Evolutionary conservation across 2,329 filamentous ascomycete species (phyloP).

Genomic region (Botrytis fragariae): DNA sequence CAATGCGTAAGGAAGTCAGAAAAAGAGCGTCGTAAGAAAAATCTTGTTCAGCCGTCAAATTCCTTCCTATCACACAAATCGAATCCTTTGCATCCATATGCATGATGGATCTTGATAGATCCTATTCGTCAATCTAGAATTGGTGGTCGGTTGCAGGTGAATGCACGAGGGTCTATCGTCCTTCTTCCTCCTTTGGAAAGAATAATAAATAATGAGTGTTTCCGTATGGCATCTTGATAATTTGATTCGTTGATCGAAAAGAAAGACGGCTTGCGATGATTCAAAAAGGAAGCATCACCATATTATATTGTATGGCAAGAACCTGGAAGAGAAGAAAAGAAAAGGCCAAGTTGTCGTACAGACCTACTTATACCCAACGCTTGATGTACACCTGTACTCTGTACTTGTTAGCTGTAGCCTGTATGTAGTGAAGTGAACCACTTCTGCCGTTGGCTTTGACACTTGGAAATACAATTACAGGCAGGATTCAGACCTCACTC

Average conservation of each 20-base stretch:
- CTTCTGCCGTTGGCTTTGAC: background rate
- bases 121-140: slow-evolving; percentile 1
- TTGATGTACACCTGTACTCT: background rate
- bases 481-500: background rate
- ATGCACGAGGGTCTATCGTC: background rate
- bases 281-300: background rate
- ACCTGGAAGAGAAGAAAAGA: background rate
- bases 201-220: background rate
- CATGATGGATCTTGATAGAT: background rate
- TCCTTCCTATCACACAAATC: background rate
- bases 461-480: background rate
- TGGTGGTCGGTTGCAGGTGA: background rate
- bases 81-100: background rate
- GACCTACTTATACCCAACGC: background rate
- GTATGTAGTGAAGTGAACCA: background rate
- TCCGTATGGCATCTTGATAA: background rate
- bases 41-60: background rate
- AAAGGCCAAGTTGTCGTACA: background rate
- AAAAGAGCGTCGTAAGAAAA: background rate
- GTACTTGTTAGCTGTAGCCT: background rate
- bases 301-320: background rate
- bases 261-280: background rate
- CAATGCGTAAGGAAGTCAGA: background rate
- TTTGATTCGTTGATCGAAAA: background rate
- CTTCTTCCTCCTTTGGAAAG: background rate